Conservation (phyloP, 179 eudicot genomes). For the Camellia oleifera region DNA sequence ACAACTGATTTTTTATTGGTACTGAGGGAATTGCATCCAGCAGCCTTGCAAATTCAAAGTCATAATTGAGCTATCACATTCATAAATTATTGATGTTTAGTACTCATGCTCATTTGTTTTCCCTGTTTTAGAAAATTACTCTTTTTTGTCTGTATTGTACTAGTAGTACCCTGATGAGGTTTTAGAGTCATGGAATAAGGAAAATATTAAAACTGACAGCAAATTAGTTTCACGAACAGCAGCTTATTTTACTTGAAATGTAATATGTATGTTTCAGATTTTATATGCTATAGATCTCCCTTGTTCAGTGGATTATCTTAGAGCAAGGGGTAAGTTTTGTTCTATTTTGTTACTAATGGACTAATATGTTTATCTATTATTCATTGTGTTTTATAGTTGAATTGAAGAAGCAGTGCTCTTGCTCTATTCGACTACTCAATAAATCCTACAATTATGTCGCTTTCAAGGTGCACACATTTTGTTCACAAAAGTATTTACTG, state of each 20-base stretch:
- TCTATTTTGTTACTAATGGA: not conserved
- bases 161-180: not conserved
- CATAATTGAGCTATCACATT: not conserved
- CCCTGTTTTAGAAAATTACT: not conserved
- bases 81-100: not conserved
- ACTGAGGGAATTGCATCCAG: not conserved
- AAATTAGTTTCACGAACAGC: not conserved
- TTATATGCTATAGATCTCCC: not conserved
- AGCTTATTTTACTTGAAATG: not conserved
- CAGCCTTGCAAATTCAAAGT: not conserved
- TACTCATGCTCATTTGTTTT: not conserved
- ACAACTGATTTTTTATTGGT: not conserved
- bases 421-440: constrained; percentile 58
- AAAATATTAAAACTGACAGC: not conserved
- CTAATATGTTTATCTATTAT: not conserved
- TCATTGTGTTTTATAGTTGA: constrained; percentile 41
- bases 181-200: not conserved
- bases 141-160: not conserved
- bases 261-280: not conserved
- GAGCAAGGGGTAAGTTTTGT: too few relatives aligned
- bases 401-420: constrained; percentile 64
- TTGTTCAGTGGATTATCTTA: too few relatives aligned
- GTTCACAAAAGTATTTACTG: not conserved
- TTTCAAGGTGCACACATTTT: constrained; percentile 54
- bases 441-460: constrained; percentile 62